phyloP scores from a whole-genome alignment of 2,329 filamentous ascomycete species.

The Leptographium radiaticola region DNA sequence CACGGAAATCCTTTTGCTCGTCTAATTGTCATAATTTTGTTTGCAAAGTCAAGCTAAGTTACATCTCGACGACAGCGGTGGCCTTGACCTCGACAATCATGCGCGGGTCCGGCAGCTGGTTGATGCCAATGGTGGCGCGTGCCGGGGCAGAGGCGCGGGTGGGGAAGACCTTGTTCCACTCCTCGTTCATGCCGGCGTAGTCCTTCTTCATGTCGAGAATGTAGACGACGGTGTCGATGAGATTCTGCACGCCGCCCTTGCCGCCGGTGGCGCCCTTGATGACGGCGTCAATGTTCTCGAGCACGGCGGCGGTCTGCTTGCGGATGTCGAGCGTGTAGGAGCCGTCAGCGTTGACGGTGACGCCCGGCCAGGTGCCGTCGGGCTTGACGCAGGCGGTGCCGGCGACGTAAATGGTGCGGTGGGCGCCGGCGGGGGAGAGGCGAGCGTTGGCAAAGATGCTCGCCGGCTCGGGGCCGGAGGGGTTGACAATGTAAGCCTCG shows the following conservation, averaged over 20 bases:
- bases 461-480: conserved; percentile 14
- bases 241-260: conserved; percentile 22
- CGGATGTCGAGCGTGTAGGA: conserved; percentile 21
- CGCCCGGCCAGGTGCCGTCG: conserved; percentile 22
- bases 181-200: conserved; percentile 31
- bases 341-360: conserved; percentile 22
- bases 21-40: not conserved
- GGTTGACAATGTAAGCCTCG: conserved; percentile 20
- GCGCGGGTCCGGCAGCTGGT: conserved; percentile 18
- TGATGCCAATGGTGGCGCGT: conserved; percentile 19
- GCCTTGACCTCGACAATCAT: conserved; percentile 22
- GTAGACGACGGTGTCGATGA: conserved; percentile 27
- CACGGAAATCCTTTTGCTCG: too few relatives aligned
- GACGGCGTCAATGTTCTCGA: conserved; percentile 23
- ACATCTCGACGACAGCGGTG: conserved; percentile 16
- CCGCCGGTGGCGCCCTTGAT: conserved; percentile 23
- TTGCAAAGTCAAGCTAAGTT: not conserved
- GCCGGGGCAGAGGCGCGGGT: conserved; percentile 23
- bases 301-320: conserved; percentile 24
- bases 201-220: conserved; percentile 26
- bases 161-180: conserved; percentile 30
- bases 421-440: conserved; percentile 16
- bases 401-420: conserved; percentile 26
- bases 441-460: conserved; percentile 23
- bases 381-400: conserved; percentile 22